Evolutionary conservation across 441 rosid species (phyloP).

Genomic region (Corymbia citriodora): DNA sequence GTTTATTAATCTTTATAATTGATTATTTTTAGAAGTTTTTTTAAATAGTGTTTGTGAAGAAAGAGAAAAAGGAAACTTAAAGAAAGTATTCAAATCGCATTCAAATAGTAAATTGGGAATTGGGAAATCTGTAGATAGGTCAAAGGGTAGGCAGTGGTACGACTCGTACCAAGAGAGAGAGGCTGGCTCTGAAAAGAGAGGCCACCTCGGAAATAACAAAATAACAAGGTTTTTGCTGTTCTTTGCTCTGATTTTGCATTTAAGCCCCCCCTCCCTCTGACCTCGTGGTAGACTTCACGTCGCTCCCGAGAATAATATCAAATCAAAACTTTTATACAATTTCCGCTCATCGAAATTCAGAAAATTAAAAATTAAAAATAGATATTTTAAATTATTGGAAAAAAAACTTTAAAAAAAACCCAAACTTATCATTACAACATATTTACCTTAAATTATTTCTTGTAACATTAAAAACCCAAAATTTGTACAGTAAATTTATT

Average conservation of each 20-base stretch:
- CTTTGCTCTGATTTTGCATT: neutral
- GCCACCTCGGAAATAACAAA: neutral
- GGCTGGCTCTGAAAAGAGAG: neutral
- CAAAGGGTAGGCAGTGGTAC: neutral
- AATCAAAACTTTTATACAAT: neutral
- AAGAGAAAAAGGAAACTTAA: neutral
- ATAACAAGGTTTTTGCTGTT: neutral
- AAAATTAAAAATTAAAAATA: neutral
- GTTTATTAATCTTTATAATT: neutral
- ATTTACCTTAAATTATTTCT: too few relatives aligned
- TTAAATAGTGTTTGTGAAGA: neutral
- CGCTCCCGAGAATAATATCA: neutral
- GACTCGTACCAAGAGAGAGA: neutral
- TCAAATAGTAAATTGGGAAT: neutral
- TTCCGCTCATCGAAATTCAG: neutral
- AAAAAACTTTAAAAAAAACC: too few relatives aligned
- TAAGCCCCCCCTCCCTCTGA: neutral
- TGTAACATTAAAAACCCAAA: too few relatives aligned
- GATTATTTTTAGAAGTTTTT: rapidly evolving
- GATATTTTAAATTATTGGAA: neutral
- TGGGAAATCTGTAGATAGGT: neutral
- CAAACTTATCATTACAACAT: too few relatives aligned
- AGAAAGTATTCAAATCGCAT: neutral
- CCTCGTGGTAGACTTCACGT: neutral
- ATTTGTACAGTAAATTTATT: too few relatives aligned